These are phyloP conservation scores for Trichoderma atroviride DNA, from an alignment of 2,329 filamentous ascomycete species.

Conservation along the genomic window DNA sequence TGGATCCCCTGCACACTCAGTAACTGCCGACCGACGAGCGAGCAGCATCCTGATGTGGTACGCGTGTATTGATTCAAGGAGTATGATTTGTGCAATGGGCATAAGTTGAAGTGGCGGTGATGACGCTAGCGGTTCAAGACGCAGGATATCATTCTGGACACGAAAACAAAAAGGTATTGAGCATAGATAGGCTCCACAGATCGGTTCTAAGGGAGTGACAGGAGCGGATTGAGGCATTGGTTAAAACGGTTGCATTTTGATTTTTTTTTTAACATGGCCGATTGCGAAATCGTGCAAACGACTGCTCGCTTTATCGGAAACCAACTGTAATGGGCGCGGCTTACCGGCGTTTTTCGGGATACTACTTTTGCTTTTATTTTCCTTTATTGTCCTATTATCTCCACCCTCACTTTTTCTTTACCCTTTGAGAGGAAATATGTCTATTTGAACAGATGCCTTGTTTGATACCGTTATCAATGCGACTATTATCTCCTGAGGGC, in stretches of 20 bases:
- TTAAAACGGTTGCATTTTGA: slow-evolving; percentile 24
- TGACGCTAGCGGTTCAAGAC: slow-evolving; percentile 11
- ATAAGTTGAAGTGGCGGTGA: slow-evolving; percentile 13
- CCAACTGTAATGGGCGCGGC: slow-evolving; percentile 25
- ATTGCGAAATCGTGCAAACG: slow-evolving; percentile 22
- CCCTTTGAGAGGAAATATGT: slow-evolving; percentile 36
- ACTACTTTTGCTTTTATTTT: slow-evolving; percentile 30
- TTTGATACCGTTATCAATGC: slow-evolving; percentile 32
- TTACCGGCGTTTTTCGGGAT: slow-evolving; percentile 36
- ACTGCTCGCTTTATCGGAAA: slow-evolving; percentile 25
- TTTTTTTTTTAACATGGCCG: slow-evolving; percentile 19
- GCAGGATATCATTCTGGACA: slow-evolving; percentile 24
- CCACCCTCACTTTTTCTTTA: slow-evolving; percentile 38
- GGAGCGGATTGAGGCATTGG: slow-evolving; percentile 24
- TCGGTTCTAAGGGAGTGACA: slow-evolving; percentile 24
- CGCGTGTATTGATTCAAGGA: background rate
- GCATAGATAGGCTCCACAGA: slow-evolving; percentile 24
- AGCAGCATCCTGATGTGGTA: background rate
- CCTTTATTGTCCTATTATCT: slow-evolving; percentile 26
- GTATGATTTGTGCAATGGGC: slow-evolving; percentile 8
- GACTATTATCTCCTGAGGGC: slow-evolving; percentile 20
- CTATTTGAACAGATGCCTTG: slow-evolving; percentile 43
- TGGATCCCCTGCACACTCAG: slow-evolving; percentile 63
- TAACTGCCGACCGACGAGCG: slow-evolving; percentile 29
- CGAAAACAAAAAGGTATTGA: slow-evolving; percentile 18